These are phyloP conservation scores for Saccharomycopsis oosterbeekiorum DNA, from an alignment of 805 yeast species.

Conservation along the genomic window DNA sequence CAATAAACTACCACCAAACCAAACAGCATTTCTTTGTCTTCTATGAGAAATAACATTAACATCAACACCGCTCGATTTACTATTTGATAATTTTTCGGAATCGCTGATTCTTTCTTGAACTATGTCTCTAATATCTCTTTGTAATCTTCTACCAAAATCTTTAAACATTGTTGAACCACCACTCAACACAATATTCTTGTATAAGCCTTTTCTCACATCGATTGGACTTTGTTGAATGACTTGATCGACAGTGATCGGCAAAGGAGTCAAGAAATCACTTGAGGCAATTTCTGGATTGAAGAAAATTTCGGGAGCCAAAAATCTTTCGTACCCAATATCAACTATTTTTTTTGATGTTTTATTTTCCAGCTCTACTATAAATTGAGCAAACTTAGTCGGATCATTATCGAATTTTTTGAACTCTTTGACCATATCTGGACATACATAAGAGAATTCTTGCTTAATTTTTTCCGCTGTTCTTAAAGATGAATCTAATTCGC, in stretches of 20 bases:
- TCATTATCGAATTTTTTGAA: conserved; percentile 90
- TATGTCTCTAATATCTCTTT: conserved; percentile 80
- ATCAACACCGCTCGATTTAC: conserved; percentile 85
- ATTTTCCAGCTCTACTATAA: conserved; percentile 70
- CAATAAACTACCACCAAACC: conserved; percentile 97
- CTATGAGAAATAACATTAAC: conserved; percentile 96
- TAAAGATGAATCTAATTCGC: conserved; percentile 86
- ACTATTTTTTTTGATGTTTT: conserved; percentile 56
- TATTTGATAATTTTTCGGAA: conserved; percentile 61
- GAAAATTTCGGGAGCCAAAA: conserved; percentile 97
- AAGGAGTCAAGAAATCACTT: conserved; percentile 88
- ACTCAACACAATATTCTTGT: conserved; percentile 88
- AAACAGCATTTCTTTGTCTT: conserved; percentile 96
- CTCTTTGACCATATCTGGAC: conserved; percentile 96
- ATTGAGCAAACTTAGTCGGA: conserved; percentile 88
- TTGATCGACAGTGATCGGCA: conserved; percentile 91
- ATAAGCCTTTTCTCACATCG: conserved; percentile 94
- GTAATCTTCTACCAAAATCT: conserved; percentile 95
- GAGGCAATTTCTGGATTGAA: conserved; percentile 97
- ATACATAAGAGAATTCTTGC: conserved; percentile 93
- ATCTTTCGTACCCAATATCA: conserved; percentile 96
- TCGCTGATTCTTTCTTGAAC: conserved; percentile 82
- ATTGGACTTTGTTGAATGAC: conserved; percentile 94
- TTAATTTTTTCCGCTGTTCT: conserved; percentile 95
- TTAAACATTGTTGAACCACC: conserved; percentile 99